Percentiles rank a stretch among this genome's conserved stretches.
Evolutionary conservation across 2,329 filamentous ascomycete genomes (phyloP).

Genomic region (Epichloe coenophiala): DNA sequence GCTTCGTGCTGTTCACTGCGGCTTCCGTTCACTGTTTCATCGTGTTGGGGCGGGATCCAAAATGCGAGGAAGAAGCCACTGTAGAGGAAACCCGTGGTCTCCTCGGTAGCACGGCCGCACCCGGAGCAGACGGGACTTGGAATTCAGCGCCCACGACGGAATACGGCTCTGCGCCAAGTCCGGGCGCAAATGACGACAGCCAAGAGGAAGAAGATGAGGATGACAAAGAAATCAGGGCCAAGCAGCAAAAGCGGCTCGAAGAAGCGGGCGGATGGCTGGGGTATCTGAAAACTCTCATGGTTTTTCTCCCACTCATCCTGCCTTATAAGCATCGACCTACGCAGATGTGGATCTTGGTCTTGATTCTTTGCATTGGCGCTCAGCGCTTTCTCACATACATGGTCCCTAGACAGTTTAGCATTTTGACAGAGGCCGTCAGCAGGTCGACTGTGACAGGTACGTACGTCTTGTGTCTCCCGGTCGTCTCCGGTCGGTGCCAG

Average conservation of each 20-base stretch:
- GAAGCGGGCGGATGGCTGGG: slow-evolving; percentile 13
- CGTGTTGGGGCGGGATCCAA: neutral
- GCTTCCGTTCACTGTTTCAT: neutral
- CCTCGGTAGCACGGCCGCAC: neutral
- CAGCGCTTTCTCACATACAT: slow-evolving; percentile 13
- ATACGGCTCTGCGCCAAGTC: slow-evolving; percentile 7
- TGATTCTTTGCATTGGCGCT: slow-evolving; percentile 8
- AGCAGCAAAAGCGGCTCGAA: slow-evolving; percentile 11
- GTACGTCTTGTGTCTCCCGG: neutral
- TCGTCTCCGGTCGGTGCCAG: neutral
- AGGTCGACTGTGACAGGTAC: slow-evolving; percentile 10
- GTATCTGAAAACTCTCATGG: slow-evolving; percentile 12
- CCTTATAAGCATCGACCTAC: slow-evolving; percentile 13
- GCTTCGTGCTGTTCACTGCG: neutral
- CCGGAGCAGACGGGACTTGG: neutral
- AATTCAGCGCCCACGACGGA: neutral
- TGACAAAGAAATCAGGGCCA: slow-evolving; percentile 11
- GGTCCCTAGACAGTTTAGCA: slow-evolving; percentile 14
- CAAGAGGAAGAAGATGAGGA: slow-evolving; percentile 9
- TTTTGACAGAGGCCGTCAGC: slow-evolving; percentile 10
- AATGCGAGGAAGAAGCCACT: neutral
- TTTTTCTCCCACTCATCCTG: slow-evolving; percentile 14
- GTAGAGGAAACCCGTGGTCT: slow-evolving; percentile 4
- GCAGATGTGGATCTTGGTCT: slow-evolving; percentile 13
- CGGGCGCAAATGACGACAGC: slow-evolving; percentile 9